These are phyloP conservation scores for Leccinellum luteum DNA, from an alignment of 768 basidiomycete species.

Conservation along the genomic window DNA sequence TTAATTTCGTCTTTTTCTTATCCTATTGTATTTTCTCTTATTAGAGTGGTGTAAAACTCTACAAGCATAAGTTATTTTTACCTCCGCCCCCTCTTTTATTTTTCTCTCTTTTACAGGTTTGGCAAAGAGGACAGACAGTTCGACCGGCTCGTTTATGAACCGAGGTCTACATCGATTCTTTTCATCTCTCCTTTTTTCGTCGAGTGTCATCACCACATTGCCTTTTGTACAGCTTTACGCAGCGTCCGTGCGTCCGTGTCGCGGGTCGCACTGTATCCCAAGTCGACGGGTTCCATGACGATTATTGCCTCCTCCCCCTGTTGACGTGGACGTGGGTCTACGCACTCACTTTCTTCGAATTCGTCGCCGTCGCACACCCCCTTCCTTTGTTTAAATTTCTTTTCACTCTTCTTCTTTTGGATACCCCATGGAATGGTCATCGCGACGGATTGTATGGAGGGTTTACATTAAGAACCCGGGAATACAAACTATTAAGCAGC, in stretches of 20 bases:
- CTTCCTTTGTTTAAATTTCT: neutral
- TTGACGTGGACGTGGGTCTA: neutral
- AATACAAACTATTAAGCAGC: slow-evolving; percentile 21
- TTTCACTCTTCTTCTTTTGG: slow-evolving; percentile 9
- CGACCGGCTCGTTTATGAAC: slow-evolving; percentile 1
- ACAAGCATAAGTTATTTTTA: slow-evolving; percentile 23
- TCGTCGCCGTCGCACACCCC: neutral
- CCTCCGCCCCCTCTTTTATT: neutral
- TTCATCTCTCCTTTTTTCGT: neutral
- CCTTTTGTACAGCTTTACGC: neutral
- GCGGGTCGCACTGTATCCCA: neutral
- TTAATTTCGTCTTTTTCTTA: neutral
- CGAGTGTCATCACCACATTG: neutral
- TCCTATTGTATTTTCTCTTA: slow-evolving; percentile 27
- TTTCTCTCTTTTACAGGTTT: slow-evolving; percentile 2
- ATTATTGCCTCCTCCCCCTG: neutral
- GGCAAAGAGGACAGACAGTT: slow-evolving; percentile 2
- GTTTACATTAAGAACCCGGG: slow-evolving; percentile 9
- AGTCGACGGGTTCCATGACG: neutral
- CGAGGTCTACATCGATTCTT: neutral
- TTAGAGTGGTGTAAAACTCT: slow-evolving; percentile 14
- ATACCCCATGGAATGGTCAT: slow-evolving; percentile 15
- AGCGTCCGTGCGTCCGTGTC: neutral
- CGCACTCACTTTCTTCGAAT: neutral
- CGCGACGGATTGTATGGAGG: slow-evolving; percentile 10